Conservation (phyloP, 805 yeast genomes). For the Sungouiella blattae region DNA sequence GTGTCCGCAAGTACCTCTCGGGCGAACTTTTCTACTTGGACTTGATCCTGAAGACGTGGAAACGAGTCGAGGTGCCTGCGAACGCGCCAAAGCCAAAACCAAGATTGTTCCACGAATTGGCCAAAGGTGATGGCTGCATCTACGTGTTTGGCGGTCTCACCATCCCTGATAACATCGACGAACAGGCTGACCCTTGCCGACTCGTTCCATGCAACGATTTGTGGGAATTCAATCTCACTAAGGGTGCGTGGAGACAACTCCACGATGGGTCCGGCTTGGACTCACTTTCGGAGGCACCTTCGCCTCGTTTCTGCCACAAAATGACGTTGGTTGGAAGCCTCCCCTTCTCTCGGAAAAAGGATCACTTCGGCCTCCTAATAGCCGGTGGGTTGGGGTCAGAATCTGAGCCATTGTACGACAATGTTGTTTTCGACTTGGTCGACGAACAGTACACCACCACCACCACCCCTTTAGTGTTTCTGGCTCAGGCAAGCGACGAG, state of each 20-base stretch:
- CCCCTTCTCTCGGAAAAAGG: conserved; percentile 31
- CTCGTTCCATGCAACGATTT: conserved; percentile 55
- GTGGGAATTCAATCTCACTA: conserved; percentile 61
- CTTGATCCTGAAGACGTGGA: conserved; percentile 60
- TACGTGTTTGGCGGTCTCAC: conserved; percentile 66
- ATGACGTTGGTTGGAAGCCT: conserved; percentile 40
- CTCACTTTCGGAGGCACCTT: conserved; percentile 19
- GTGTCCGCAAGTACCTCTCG: conserved; percentile 45
- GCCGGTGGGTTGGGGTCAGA: conserved; percentile 49
- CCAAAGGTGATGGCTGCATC: conserved; percentile 46
- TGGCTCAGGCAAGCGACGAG: conserved; percentile 7
- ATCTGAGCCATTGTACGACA: conserved; percentile 28
- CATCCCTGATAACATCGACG: conserved; percentile 19
- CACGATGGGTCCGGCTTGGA: conserved; percentile 33
- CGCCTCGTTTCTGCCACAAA: conserved; percentile 52
- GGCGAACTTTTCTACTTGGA: conserved; percentile 62
- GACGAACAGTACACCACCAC: conserved; percentile 30
- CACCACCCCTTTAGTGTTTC: conserved; percentile 11
- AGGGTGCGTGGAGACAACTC: conserved; percentile 52
- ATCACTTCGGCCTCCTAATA: conserved; percentile 48
- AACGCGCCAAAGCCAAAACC: conserved; percentile 33
- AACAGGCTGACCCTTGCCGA: conserved; percentile 19
- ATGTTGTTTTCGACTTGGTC: conserved; percentile 45
- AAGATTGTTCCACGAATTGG: conserved; percentile 59
- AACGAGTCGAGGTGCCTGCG: conserved; percentile 28